Percentiles rank a stretch among this genome's conserved stretches.
Conservation (phyloP, 176 grass and related monocot species). For the Phyllostachys edulis region DNA sequence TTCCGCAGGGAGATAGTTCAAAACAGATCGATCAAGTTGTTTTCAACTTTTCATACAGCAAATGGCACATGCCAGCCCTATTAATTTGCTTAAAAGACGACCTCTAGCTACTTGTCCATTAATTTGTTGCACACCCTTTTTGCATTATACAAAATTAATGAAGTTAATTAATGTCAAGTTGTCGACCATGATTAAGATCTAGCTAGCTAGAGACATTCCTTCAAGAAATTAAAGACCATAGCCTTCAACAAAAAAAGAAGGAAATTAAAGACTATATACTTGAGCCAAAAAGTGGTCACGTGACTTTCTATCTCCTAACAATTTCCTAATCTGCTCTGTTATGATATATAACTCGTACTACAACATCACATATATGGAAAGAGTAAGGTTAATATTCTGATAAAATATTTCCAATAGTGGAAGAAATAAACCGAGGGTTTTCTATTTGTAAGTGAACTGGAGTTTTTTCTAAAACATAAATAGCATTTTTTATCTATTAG, state of each 20-base stretch:
- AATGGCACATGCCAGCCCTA: background rate
- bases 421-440: no score
- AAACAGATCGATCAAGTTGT: background rate
- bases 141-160: background rate
- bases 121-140: background rate
- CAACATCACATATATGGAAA: background rate
- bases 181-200: background rate
- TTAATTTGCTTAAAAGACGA: slow-evolving; percentile 26
- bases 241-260: background rate
- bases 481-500: no score
- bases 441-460: no score
- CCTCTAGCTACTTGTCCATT: background rate
- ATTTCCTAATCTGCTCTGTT: no score
- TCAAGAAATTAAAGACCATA: background rate
- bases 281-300: background rate
- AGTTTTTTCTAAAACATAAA: no score
- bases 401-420: no score
- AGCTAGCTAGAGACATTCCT: background rate
- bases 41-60: background rate
- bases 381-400: no score
- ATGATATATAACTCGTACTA: background rate
- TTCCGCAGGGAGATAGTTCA: background rate
- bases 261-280: background rate
- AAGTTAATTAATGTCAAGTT: background rate
- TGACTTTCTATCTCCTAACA: background rate